Evolutionary conservation across 352 stramenopile species (phyloP).

Genomic region (Plasmopara halstedii): DNA sequence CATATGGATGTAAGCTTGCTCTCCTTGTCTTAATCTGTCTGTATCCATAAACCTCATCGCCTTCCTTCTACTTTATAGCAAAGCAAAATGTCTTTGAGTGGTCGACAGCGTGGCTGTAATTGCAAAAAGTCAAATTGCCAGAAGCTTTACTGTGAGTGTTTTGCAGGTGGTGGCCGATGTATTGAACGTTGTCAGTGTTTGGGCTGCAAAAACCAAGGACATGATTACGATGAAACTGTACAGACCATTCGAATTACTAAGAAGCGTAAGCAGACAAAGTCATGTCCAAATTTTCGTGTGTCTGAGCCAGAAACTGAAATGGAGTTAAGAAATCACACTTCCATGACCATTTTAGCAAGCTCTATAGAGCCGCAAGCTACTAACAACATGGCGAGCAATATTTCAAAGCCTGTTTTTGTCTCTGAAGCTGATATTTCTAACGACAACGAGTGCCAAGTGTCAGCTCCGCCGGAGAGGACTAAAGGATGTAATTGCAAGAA

Average conservation of each 20-base stretch:
- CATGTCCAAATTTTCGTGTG: slow-evolving; percentile 21
- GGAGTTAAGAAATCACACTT: not conserved
- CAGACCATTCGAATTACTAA: slow-evolving; percentile 47
- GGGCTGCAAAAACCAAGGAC: slow-evolving; percentile 63
- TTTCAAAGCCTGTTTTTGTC: slow-evolving; percentile 23
- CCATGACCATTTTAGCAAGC: too few species aligned
- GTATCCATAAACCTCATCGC: not conserved
- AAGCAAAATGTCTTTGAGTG: not conserved
- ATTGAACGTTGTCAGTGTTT: slow-evolving; percentile 64
- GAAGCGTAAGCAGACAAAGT: slow-evolving; percentile 43
- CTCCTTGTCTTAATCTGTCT: not conserved
- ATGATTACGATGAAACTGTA: slow-evolving; percentile 49
- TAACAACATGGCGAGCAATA: too few species aligned
- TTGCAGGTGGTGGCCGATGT: slow-evolving; percentile 45
- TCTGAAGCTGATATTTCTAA: slow-evolving; percentile 38
- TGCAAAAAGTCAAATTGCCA: slow-evolving; percentile 96
- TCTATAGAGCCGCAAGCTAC: too few species aligned
- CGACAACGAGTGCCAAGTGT: slow-evolving; percentile 30
- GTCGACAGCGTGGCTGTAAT: slow-evolving; percentile 76
- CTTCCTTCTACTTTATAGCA: not conserved
- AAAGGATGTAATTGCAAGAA: slow-evolving; percentile 95
- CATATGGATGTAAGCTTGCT: slow-evolving; percentile 10
- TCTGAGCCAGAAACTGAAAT: not conserved
- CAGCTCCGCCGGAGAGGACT: slow-evolving; percentile 29
- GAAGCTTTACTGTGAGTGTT: slow-evolving; percentile 90